A percentile compares a stretch with the other conserved stretches of the same genome.
phyloP scores from a whole-genome alignment of 139 green algal genomes.

The Coelastrella sp. region DNA sequence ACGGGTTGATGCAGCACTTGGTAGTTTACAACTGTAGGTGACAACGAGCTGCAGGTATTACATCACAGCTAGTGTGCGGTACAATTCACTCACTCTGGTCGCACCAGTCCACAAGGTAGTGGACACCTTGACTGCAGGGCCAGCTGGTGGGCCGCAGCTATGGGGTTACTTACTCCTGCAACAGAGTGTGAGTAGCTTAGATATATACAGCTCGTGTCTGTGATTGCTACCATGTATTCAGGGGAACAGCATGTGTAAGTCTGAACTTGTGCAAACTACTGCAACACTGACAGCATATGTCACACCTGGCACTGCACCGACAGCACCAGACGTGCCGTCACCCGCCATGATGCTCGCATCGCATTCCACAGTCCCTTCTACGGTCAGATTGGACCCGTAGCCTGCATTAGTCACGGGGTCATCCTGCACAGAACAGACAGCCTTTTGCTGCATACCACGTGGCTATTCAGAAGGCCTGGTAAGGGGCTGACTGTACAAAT shows the following conservation, averaged over 20 bases:
- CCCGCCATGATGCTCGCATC: conserved; percentile 84
- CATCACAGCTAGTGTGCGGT: no score
- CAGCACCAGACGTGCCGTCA: conserved; percentile 72
- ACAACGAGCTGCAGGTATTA: no score
- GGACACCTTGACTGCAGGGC: conserved; percentile 60
- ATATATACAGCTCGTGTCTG: no score
- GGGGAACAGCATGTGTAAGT: not conserved
- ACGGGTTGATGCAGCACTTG: no score
- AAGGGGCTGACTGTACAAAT: no score
- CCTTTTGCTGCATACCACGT: no score
- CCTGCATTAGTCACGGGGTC: conserved; percentile 79
- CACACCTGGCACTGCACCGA: conserved; percentile 77
- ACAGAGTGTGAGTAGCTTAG: no score
- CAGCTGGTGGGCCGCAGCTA: conserved; percentile 63
- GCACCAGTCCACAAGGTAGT: conserved; percentile 76
- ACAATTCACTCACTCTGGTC: conserved; percentile 74
- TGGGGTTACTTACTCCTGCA: conserved; percentile 75
- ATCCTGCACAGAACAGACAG: conserved; percentile 63
- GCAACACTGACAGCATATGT: not conserved
- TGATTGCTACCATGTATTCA: not conserved
- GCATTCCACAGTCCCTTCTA: conserved; percentile 80
- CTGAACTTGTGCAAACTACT: no score
- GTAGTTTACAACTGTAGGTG: no score
- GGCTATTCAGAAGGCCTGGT: not conserved
- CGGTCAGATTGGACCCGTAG: conserved; percentile 80